These are phyloP conservation scores for Scenedesmus sp. DNA, from an alignment of 163 green algal genomes.

Conservation along the genomic window DNA sequence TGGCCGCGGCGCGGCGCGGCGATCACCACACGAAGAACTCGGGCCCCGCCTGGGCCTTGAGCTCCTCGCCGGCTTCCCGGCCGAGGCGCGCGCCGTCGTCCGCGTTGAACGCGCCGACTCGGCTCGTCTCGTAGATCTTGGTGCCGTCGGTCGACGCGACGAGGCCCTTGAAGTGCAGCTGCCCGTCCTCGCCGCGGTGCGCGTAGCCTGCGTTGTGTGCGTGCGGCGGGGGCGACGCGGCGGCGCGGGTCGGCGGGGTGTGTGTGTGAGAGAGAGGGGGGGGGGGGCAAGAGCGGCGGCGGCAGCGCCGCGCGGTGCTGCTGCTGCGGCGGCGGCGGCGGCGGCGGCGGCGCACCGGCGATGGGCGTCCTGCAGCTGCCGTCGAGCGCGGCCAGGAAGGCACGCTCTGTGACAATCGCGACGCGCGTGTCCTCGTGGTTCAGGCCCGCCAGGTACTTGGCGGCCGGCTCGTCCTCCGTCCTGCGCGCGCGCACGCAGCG, in stretches of 20 bases:
- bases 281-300: no score
- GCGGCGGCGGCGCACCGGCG: neutral
- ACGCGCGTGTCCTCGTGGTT: slow-evolving; percentile 98
- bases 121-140: slow-evolving; percentile 77
- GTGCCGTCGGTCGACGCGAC: slow-evolving; percentile 92
- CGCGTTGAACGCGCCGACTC: slow-evolving; percentile 66
- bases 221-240: no score
- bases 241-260: no score
- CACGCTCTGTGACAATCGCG: slow-evolving; percentile 92
- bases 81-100: slow-evolving; percentile 76
- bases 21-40: slow-evolving; percentile 91
- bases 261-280: neutral
- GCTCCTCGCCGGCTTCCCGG: slow-evolving; percentile 81
- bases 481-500: slow-evolving; percentile 87
- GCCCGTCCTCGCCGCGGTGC: slow-evolving; percentile 65
- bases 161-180: slow-evolving; percentile 89
- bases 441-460: slow-evolving; percentile 83
- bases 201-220: slow-evolving; percentile 56
- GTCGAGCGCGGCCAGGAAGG: slow-evolving; percentile 96
- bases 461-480: slow-evolving; percentile 73
- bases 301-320: neutral
- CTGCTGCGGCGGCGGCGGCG: no score
- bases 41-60: slow-evolving; percentile 81
- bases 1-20: no score
- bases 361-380: slow-evolving; percentile 85